These are phyloP conservation scores for Russula vinacea DNA, from an alignment of 768 basidiomycete species.

Conservation along the genomic window DNA sequence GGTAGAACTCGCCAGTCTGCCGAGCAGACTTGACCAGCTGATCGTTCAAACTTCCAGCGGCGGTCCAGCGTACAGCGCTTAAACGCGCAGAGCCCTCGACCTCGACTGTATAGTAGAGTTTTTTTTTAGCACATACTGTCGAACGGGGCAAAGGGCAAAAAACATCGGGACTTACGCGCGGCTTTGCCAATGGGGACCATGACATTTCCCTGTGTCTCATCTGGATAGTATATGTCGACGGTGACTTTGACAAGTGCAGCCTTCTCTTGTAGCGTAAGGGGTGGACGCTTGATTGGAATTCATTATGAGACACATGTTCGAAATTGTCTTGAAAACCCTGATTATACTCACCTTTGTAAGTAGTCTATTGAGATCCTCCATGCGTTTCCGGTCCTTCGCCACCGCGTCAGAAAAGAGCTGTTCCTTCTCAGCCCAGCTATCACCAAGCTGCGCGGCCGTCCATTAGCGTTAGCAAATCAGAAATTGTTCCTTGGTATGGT, in stretches of 20 bases:
- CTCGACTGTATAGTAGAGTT: neutral
- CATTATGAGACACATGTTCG: constrained; percentile 4
- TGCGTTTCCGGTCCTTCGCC: constrained; percentile 16
- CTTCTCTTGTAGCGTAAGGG: neutral
- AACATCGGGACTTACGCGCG: neutral
- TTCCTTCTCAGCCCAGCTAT: neutral
- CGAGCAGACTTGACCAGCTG: neutral
- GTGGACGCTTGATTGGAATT: neutral
- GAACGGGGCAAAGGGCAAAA: neutral
- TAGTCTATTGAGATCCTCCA: constrained; percentile 13
- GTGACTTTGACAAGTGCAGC: constrained; percentile 9
- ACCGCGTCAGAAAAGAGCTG: neutral
- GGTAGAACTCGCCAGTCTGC: constrained; percentile 5
- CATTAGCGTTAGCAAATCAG: neutral
- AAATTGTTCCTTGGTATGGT: neutral
- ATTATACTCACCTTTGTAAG: constrained; percentile 9
- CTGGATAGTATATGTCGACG: neutral
- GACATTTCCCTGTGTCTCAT: neutral
- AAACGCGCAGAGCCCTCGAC: constrained; percentile 12
- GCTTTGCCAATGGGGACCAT: neutral
- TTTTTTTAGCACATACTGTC: neutral
- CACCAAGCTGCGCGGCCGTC: constrained; percentile 1
- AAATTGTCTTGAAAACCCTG: no score
- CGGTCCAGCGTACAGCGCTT: constrained; percentile 17
- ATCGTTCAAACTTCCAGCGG: neutral